Conservation (phyloP, 306 rosid species). For the Sesbania bispinosa region DNA sequence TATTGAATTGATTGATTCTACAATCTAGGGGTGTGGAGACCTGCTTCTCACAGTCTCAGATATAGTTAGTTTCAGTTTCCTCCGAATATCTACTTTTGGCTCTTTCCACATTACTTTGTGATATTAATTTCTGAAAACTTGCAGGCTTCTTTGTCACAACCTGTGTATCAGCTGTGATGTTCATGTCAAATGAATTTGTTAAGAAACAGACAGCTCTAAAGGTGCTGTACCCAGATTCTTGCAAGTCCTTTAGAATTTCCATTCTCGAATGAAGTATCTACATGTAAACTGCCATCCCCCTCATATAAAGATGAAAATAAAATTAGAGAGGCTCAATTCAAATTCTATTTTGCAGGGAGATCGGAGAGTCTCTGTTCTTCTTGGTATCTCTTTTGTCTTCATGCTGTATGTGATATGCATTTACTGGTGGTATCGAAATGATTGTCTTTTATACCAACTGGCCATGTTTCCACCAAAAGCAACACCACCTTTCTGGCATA, state of each 20-base stretch:
- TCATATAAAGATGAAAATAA: background rate
- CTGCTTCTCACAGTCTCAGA: constrained; percentile 10
- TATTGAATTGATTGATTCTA: constrained; percentile 1
- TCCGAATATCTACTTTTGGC: constrained; percentile 10
- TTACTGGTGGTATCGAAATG: constrained; percentile 79
- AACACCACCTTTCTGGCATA: constrained; percentile 81
- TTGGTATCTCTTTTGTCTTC: constrained; percentile 46
- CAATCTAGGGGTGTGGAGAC: background rate
- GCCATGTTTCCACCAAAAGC: constrained; percentile 79
- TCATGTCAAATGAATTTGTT: constrained; percentile 79
- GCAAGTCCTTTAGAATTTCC: constrained; percentile 11
- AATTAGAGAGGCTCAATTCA: constrained; percentile 24
- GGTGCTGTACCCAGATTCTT: constrained; percentile 40
- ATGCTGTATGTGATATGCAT: constrained; percentile 64
- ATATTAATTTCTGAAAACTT: constrained; percentile 29
- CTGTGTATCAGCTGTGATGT: constrained; percentile 87
- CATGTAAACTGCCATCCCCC: background rate
- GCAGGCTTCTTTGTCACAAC: constrained; percentile 82
- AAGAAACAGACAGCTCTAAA: constrained; percentile 90
- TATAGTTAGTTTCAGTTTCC: constrained; percentile 11
- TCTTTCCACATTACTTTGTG: background rate
- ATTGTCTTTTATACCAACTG: constrained; percentile 68
- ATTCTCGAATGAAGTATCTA: constrained; percentile 7
- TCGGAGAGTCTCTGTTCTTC: constrained; percentile 62
- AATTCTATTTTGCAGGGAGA: constrained; percentile 68